A percentile compares a stretch with the other conserved stretches of the same genome.
These are phyloP conservation scores for Tulasnella sp. DNA, from an alignment of 768 basidiomycete genomes.

Conservation along the genomic window DNA sequence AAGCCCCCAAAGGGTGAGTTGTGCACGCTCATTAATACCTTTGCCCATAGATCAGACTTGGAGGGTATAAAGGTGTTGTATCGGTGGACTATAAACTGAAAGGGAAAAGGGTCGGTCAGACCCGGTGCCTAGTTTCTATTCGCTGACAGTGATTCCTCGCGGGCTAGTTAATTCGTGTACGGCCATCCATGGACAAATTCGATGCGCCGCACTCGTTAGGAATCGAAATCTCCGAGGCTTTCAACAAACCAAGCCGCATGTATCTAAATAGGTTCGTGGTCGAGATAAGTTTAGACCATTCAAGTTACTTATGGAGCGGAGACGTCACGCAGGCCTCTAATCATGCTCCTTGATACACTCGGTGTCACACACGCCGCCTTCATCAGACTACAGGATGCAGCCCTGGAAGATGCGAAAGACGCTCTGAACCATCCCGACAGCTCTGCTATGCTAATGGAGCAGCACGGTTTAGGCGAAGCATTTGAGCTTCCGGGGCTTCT, in stretches of 20 bases:
- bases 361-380: slow-evolving; percentile 51
- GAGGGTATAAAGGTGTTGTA: slow-evolving; percentile 78
- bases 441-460: slow-evolving; percentile 39
- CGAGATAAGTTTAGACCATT: background rate
- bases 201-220: slow-evolving; percentile 32
- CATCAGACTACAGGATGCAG: slow-evolving; percentile 45
- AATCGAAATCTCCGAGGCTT: slow-evolving; percentile 62
- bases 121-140: background rate
- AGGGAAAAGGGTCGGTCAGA: slow-evolving; percentile 9
- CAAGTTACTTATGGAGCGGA: background rate
- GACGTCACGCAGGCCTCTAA: slow-evolving; percentile 40
- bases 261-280: slow-evolving; percentile 58
- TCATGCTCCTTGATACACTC: slow-evolving; percentile 71
- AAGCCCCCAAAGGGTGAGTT: background rate
- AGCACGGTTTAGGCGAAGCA: slow-evolving; percentile 34
- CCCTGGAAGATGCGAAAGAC: slow-evolving; percentile 44
- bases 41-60: slow-evolving; percentile 46
- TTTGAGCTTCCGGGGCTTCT: slow-evolving; percentile 45
- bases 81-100: slow-evolving; percentile 44
- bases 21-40: background rate
- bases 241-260: slow-evolving; percentile 45
- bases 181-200: slow-evolving; percentile 71
- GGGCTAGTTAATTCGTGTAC: slow-evolving; percentile 47
- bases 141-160: no score
- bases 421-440: slow-evolving; percentile 45